Evolutionary conservation across 768 basidiomycete species (phyloP), one percentile per base, ranked within the genome.

Genomic region (Mycena venus): DNA sequence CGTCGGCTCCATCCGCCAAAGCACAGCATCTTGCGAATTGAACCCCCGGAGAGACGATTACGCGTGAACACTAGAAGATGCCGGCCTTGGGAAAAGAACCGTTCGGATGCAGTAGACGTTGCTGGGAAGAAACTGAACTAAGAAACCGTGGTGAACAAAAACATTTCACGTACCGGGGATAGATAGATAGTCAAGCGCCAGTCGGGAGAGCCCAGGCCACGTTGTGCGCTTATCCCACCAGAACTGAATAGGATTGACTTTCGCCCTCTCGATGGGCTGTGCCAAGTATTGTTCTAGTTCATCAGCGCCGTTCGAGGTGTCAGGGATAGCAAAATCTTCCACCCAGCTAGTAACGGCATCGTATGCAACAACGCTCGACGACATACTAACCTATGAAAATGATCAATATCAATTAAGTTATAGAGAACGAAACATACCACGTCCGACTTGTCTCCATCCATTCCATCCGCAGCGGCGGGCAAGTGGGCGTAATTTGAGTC

Each of bases 11-110:
- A n/a, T n/a, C n/a, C n/a, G n/a, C n/a, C n/a, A n/a, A n/a, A n/a
- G n/a, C n/a, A n/a, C n/a, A 78, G 32, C 25, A 75, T 75, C 23
- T 53, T 32, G 3, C 49, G 70, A 42, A 76, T 58, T 11, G 71
- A 72, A 10, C 29, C 25, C 19, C 40, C 66, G 38, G 70, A 61
- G 15, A 78, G 62, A n/a, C 71, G 47, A 53, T 78, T 78, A 9
- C 67, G 71, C 5, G 71, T 78, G 72, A 78, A 78, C 27, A 40
- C 40, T 9, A 78, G 71, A n/a, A 75, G 40, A 12, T 75, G 74
- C 23, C 74, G 59, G 6, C 73, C 76, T 34, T 72, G 73, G 15
- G 74, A 78, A 53, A 74, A 76, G 19, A 76, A 36, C 2, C 60
- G 69, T 56, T 75, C 72, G 6, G 71, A 68, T 25, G 68, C 64